phyloP scores from a whole-genome alignment of 371 early-diverging fungal genomes.

The Mortierella sp. region DNA sequence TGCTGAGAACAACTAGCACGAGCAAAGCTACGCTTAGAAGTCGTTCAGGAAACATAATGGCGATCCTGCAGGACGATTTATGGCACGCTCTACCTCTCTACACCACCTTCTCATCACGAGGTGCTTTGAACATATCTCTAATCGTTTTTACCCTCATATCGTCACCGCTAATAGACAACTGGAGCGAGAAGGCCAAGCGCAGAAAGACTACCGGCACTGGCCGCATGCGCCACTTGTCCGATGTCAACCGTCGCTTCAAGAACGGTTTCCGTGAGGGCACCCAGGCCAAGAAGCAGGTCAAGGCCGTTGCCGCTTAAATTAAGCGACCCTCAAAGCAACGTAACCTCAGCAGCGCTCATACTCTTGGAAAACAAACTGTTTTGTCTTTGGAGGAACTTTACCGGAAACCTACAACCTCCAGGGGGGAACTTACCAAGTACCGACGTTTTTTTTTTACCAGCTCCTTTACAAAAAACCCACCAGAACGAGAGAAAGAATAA shows the following conservation, averaged over 20 bases:
- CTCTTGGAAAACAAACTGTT: conserved; percentile 3
- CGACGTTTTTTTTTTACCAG: conserved; percentile 3
- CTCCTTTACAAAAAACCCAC: background rate
- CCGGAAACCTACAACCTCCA: conserved; percentile 4
- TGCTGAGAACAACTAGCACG: background rate
- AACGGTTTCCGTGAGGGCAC: conserved; percentile 97
- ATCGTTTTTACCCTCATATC: conserved; percentile 1
- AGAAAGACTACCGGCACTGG: conserved; percentile 99
- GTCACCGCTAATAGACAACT: conserved; percentile 79
- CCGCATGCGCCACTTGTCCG: conserved; percentile 97
- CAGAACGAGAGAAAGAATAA: conserved; percentile 16
- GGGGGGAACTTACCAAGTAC: conserved; percentile 11
- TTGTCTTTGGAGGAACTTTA: conserved; percentile 9
- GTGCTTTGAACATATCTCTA: background rate
- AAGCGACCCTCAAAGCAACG: conserved; percentile 1
- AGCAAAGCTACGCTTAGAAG: background rate
- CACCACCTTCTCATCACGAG: background rate
- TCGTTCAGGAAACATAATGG: background rate
- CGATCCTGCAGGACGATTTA: background rate
- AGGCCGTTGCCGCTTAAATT: conserved; percentile 63
- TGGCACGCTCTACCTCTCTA: background rate
- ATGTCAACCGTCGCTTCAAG: conserved; percentile 93
- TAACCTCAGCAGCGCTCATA: too few species aligned
- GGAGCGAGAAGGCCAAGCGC: conserved; percentile 97
- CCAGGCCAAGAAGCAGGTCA: conserved; percentile 70